Evolutionary conservation across 768 basidiomycete species (phyloP).

Genomic region (Boletus rubropictus): DNA sequence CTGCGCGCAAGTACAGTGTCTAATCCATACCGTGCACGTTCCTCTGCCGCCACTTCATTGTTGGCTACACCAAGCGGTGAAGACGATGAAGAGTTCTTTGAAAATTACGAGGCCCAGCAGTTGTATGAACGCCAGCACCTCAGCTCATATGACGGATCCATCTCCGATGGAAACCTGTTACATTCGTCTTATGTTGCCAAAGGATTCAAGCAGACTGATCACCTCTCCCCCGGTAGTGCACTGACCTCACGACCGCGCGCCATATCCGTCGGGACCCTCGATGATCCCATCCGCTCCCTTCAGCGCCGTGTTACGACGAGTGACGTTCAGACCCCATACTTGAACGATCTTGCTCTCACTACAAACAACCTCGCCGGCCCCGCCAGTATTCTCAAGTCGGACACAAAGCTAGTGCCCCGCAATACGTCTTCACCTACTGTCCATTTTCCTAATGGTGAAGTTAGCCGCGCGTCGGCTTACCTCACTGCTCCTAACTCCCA

Average conservation of each 20-base stretch:
- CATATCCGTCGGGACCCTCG: constrained; percentile 83
- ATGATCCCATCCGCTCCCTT: constrained; percentile 67
- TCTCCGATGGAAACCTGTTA: constrained; percentile 46
- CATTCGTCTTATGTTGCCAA: constrained; percentile 60
- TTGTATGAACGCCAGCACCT: constrained; percentile 52
- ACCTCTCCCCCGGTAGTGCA: constrained; percentile 44
- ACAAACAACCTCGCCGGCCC: constrained; percentile 31
- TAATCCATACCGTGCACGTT: constrained; percentile 75
- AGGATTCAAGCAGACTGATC: constrained; percentile 70
- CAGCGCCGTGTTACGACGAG: constrained; percentile 58
- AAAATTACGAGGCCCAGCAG: constrained; percentile 43
- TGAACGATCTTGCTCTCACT: constrained; percentile 47
- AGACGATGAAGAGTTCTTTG: constrained; percentile 74
- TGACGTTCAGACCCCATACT: constrained; percentile 51
- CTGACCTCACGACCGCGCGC: constrained; percentile 62
- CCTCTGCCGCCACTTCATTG: constrained; percentile 54
- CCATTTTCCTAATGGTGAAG: constrained; percentile 65
- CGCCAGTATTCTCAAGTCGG: constrained; percentile 52
- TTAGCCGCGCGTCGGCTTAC: constrained; percentile 58
- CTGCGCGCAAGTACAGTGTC: constrained; percentile 89
- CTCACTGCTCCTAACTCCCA: constrained; percentile 62
- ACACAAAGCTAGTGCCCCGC: constrained; percentile 46
- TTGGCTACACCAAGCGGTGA: constrained; percentile 57
- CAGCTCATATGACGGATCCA: constrained; percentile 54
- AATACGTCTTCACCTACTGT: constrained; percentile 44